Evolutionary conservation across 345 rosid genomes (phyloP).

Genomic region (Euphorbia tirucalli): DNA sequence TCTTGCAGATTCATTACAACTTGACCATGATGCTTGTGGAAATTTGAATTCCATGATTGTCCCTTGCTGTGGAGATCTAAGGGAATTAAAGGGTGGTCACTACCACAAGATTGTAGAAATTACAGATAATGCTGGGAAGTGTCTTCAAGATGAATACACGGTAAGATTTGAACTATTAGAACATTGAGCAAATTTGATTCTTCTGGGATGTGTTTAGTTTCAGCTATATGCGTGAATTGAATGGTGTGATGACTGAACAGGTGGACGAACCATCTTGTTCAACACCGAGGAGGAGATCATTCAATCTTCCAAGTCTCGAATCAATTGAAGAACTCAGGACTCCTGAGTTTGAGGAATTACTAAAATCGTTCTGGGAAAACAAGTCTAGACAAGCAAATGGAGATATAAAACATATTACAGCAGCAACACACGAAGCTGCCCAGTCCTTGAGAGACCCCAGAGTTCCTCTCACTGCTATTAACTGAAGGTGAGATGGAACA

Average conservation of each 20-base stretch:
- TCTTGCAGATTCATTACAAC: conserved; percentile 76
- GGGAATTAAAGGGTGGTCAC: conserved; percentile 83
- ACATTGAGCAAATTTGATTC: background rate
- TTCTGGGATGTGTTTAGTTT: background rate
- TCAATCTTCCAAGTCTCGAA: conserved; percentile 63
- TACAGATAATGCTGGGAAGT: conserved; percentile 82
- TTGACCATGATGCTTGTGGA: conserved; percentile 79
- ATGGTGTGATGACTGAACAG: no score
- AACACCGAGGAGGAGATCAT: conserved; percentile 73
- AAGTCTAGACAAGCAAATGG: conserved; percentile 72
- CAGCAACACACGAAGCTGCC: conserved; percentile 52
- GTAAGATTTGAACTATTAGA: conserved; percentile 36
- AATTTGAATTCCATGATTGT: conserved; percentile 78
- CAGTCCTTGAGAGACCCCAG: conserved; percentile 77
- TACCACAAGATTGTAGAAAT: conserved; percentile 76
- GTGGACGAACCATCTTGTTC: conserved; percentile 94
- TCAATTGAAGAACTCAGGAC: conserved; percentile 92
- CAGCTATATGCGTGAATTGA: no score
- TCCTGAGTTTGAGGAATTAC: conserved; percentile 74
- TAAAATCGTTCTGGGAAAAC: conserved; percentile 68
- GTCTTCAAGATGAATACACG: conserved; percentile 77
- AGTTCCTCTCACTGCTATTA: conserved; percentile 82
- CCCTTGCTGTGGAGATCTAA: conserved; percentile 77
- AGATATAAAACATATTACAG: conserved; percentile 58
- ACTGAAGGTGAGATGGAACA: conserved; percentile 36